Percentiles rank a stretch among this genome's conserved stretches.
These are phyloP conservation scores for Aspergillus flavus DNA, from an alignment of 2,329 filamentous ascomycete genomes.

Conservation along the genomic window DNA sequence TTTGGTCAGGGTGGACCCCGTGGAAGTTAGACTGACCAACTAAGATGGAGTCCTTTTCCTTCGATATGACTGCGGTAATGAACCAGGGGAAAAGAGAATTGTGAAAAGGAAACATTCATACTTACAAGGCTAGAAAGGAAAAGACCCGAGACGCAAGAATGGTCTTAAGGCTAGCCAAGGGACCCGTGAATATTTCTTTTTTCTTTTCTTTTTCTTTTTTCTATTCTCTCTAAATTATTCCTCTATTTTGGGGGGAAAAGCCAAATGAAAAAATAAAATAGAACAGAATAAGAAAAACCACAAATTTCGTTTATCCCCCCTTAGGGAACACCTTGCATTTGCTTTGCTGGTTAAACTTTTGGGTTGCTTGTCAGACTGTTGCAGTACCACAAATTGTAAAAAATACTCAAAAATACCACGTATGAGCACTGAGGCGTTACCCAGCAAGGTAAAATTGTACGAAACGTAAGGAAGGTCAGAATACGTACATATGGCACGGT, in stretches of 20 bases:
- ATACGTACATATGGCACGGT: background rate
- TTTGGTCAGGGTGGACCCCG: conserved; percentile 19
- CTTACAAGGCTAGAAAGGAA: conserved; percentile 10
- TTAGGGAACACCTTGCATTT: conserved; percentile 3
- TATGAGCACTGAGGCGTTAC: background rate
- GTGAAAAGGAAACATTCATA: background rate
- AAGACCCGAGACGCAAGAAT: conserved; percentile 8
- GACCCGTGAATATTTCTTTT: background rate
- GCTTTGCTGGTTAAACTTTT: conserved; percentile 6
- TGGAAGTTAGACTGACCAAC: conserved; percentile 15
- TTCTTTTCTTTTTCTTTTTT: background rate
- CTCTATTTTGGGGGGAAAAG: background rate
- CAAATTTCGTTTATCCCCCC: background rate
- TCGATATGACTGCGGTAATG: conserved; percentile 9
- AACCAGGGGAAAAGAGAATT: conserved; percentile 5
- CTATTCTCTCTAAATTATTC: too few relatives aligned
- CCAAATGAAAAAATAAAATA: background rate
- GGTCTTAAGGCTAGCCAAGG: background rate
- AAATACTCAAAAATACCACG: background rate
- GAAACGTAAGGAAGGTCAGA: background rate
- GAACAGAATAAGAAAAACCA: background rate
- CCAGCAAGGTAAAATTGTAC: background rate
- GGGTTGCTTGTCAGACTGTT: conserved; percentile 9
- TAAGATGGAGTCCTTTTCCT: conserved; percentile 18
- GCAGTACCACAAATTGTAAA: background rate